A percentile compares a stretch with the other conserved stretches of the same genome.
These are phyloP conservation scores for Piper longum DNA, from an alignment of 164 flowering plant genomes.

Conservation along the genomic window DNA sequence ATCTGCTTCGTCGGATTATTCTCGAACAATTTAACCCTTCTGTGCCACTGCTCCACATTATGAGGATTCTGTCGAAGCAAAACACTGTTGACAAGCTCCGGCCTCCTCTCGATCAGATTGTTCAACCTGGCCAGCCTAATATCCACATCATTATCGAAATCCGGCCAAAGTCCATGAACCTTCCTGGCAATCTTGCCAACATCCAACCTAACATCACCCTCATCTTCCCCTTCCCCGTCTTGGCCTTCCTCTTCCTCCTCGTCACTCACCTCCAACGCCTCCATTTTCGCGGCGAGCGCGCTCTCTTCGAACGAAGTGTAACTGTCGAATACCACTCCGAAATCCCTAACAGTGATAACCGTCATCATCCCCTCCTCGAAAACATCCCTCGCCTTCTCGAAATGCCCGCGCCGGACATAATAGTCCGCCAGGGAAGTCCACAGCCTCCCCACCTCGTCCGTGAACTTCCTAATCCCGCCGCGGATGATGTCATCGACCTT, in stretches of 20 bases:
- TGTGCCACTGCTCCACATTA: constrained; percentile 95
- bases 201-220: constrained; percentile 32
- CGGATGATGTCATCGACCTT: constrained; percentile 91
- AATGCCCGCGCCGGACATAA: constrained; percentile 59
- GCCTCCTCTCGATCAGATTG: constrained; percentile 68
- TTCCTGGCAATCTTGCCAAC: constrained; percentile 34
- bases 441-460: constrained; percentile 82
- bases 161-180: constrained; percentile 63
- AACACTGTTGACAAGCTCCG: constrained; percentile 86
- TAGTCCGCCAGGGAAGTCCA: constrained; percentile 94
- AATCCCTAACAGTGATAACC: constrained; percentile 84
- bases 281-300: constrained; percentile 59
- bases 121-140: constrained; percentile 71
- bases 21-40: constrained; percentile 82
- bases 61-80: constrained; percentile 93
- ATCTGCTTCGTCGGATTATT: constrained; percentile 76
- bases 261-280: constrained; percentile 37
- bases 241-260: constrained; percentile 31
- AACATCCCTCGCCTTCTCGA: constrained; percentile 81
- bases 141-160: constrained; percentile 67
- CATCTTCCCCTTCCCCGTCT: constrained; percentile 21
- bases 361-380: constrained; percentile 89
- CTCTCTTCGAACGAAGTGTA: constrained; percentile 88
- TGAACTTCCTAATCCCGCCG: constrained; percentile 90
- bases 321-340: constrained; percentile 78